Conservation (phyloP, 1,139 yeast genomes). For the Pichia sp. region DNA sequence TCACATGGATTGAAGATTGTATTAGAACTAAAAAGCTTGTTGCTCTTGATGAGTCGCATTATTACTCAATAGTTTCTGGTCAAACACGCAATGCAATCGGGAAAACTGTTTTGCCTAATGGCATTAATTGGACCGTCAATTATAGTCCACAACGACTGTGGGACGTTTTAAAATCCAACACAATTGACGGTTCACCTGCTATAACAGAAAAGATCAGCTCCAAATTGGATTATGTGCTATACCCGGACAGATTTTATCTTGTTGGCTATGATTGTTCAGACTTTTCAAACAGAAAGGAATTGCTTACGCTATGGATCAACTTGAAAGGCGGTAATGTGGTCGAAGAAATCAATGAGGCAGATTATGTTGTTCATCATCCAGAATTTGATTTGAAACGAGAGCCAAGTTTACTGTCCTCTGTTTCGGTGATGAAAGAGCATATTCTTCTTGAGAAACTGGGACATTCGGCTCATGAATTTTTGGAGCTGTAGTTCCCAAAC, state of each 20-base stretch:
- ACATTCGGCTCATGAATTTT: no score
- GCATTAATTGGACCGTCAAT: slow-evolving; percentile 40
- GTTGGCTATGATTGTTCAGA: neutral
- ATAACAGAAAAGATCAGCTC: neutral
- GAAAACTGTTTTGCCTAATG: slow-evolving; percentile 38
- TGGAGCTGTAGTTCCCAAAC: no score
- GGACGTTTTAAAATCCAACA: slow-evolving; percentile 12
- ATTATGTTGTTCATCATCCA: no score
- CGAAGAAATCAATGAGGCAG: no score
- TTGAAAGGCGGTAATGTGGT: no score
- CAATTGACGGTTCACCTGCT: neutral
- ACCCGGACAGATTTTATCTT: neutral
- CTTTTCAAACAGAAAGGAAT: no score
- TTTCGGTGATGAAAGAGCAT: no score
- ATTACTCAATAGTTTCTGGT: slow-evolving; percentile 31
- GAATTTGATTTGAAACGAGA: no score
- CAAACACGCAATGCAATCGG: slow-evolving; percentile 18
- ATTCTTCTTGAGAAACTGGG: no score
- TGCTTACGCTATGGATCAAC: no score
- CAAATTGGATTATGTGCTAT: neutral
- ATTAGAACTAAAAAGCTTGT: slow-evolving; percentile 35
- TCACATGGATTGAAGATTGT: slow-evolving; percentile 70
- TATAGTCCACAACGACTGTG: slow-evolving; percentile 30
- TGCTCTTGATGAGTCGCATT: slow-evolving; percentile 53
- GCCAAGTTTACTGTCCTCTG: no score